Percentiles rank a stretch among this genome's conserved stretches.
Conservation (phyloP, 129 eudicot species). For the Saussurea involucrata region DNA sequence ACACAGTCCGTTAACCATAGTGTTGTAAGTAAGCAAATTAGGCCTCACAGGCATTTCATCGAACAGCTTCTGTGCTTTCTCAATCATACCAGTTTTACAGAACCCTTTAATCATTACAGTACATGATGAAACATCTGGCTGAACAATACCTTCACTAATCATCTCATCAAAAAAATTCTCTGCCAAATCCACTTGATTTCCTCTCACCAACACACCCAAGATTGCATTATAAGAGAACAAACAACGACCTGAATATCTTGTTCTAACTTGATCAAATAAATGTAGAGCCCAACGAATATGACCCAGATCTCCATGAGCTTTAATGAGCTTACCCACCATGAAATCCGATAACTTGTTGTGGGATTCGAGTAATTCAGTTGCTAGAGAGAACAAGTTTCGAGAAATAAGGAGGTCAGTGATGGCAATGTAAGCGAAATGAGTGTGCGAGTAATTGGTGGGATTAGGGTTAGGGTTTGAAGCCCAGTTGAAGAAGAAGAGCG, state of each 20-base stretch:
- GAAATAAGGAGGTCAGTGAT: constrained; percentile 46
- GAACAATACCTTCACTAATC: constrained; percentile 30
- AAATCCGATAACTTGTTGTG: constrained; percentile 44
- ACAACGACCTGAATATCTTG: constrained; percentile 29
- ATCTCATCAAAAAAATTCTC: constrained; percentile 31
- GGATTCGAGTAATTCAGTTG: constrained; percentile 40
- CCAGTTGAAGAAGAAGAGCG: constrained; percentile 70
- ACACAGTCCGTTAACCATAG: constrained; percentile 47
- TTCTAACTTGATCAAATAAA: constrained; percentile 37
- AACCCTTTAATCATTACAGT: constrained; percentile 55
- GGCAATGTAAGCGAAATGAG: constrained; percentile 46
- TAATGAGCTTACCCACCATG: constrained; percentile 58
- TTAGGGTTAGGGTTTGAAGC: constrained; percentile 42
- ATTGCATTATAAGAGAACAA: constrained; percentile 54
- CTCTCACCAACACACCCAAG: constrained; percentile 50
- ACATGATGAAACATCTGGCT: constrained; percentile 48
- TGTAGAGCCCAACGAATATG: constrained; percentile 42
- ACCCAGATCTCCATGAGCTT: constrained; percentile 49
- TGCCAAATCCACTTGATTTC: constrained; percentile 27
- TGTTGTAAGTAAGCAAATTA: constrained; percentile 39
- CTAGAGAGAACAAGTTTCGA: constrained; percentile 32
- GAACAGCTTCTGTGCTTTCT: constrained; percentile 54
- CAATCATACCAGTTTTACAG: constrained; percentile 48
- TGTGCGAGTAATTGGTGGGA: constrained; percentile 42
- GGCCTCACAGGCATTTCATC: constrained; percentile 47